Evolutionary conservation across 495 filamentous ascomycete species (phyloP).

Genomic region (Aspergillus bridgeri): DNA sequence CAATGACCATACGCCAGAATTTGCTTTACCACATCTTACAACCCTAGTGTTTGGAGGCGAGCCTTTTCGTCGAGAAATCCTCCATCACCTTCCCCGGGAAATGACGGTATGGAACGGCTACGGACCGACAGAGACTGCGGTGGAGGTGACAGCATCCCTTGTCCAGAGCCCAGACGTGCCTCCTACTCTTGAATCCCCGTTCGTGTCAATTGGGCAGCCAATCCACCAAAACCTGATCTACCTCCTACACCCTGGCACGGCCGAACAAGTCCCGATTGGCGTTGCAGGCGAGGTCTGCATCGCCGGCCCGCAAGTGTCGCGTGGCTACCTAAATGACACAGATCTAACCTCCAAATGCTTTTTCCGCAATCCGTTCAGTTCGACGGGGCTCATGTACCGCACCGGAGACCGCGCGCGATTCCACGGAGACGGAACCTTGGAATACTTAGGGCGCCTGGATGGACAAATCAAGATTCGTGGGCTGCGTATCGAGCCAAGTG

Average conservation of each 20-base stretch:
- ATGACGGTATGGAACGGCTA: constrained; percentile 5
- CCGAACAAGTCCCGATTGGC: constrained; percentile 1
- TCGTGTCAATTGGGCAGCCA: not conserved
- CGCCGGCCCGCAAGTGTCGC: constrained; percentile 3
- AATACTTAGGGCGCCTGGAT: constrained; percentile 7
- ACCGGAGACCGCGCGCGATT: constrained; percentile 3
- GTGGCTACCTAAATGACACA: not conserved
- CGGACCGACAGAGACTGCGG: constrained; percentile 3
- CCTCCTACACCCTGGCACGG: constrained; percentile 1
- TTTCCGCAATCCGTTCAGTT: not conserved
- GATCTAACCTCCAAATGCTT: not conserved
- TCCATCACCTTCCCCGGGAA: not conserved
- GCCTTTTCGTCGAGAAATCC: not conserved
- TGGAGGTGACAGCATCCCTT: constrained; percentile 1
- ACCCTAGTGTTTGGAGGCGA: constrained; percentile 6
- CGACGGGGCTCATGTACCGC: constrained; percentile 1
- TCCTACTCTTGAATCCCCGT: not conserved
- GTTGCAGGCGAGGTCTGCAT: constrained; percentile 4
- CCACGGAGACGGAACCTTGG: constrained; percentile 1
- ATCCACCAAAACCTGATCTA: not conserved
- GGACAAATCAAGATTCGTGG: constrained; percentile 9
- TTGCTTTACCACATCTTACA: not conserved
- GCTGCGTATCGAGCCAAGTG: constrained; percentile 3
- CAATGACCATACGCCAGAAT: not conserved
- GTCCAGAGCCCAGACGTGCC: not conserved